Evolutionary conservation across 805 yeast genomes (phyloP), one percentile per base, ranked within the genome.

Genomic region (Candida xyloterini): DNA sequence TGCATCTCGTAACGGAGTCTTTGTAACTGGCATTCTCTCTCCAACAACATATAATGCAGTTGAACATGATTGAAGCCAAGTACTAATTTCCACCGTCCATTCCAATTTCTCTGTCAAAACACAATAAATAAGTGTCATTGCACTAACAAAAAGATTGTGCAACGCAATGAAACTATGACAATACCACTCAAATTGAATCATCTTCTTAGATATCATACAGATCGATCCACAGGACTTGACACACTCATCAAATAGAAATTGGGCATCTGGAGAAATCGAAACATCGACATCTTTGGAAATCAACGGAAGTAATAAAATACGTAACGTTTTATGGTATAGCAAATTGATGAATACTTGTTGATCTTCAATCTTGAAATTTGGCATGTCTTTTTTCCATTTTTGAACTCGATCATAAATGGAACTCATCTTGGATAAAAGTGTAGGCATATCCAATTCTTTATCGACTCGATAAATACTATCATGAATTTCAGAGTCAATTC

Each of bases 21-120:
- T 51, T 4, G 57, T 54, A 16, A 40, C 39, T 7, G 59, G 59
- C 43, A 54, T 42, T 8, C 56, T 40, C 30, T 54, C 59, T 13
- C 55, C 57, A 31, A 47, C 50, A 14, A 51, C 55, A 38, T 42
- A 50, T 11, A 54, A 30, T 7, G 56, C 43, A 2, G 53, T 53
- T 1, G 59, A 55, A 24, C 59, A 55, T 3, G 57, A 42, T 20
- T 52, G 56, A 16, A 55, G 30, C 34, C 48, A 46, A 4, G 44
- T 45, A n/a, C 56, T 43, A 7, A 50, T 43, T 24, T 54, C 56
- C 20, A 47, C 35, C 1, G 50, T 33, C 56, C 56, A 55, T 20
- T 43, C 51, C n/a, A 53, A 24, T 23, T 38, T 42, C 16, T 45
- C 49, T 3, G 51, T 46, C 18, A 50, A 28, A 11, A 54, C 36